Evolutionary conservation across 768 basidiomycete genomes (phyloP).

Genomic region (Mycena chlorophos): DNA sequence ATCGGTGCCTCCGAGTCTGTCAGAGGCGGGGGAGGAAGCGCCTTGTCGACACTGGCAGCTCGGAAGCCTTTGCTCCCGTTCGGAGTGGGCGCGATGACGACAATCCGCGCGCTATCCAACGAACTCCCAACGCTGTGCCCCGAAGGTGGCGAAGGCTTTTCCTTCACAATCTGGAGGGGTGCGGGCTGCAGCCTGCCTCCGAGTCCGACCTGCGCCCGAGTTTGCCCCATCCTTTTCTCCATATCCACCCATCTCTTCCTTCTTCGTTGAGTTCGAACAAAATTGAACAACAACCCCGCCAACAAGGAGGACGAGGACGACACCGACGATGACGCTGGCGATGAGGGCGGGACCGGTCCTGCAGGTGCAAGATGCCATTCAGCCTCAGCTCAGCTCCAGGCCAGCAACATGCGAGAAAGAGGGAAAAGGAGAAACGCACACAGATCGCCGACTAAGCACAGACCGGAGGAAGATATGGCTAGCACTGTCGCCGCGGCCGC

Average conservation of each 20-base stretch:
- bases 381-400: no score
- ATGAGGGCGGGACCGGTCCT: neutral
- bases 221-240: neutral
- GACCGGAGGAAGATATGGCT: no score
- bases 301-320: neutral
- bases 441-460: no score
- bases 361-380: no score
- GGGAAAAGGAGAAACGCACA: no score
- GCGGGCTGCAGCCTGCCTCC: neutral
- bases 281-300: neutral
- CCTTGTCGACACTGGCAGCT: neutral
- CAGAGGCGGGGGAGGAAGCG: neutral
- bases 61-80: neutral
- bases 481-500: no score
- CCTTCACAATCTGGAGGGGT: neutral
- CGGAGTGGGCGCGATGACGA: neutral
- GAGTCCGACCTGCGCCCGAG: no score
- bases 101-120: neutral
- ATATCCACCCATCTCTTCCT: neutral
- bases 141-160: no score
- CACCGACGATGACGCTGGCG: neutral
- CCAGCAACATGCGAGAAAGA: no score
- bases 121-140: no score
- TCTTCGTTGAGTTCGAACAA: neutral
- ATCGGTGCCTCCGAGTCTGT: no score